Evolutionary conservation across 176 grass and related monocot genomes (phyloP), one percentile per base, ranked within the genome.

Genomic region (Eremochloa ophiuroides): DNA sequence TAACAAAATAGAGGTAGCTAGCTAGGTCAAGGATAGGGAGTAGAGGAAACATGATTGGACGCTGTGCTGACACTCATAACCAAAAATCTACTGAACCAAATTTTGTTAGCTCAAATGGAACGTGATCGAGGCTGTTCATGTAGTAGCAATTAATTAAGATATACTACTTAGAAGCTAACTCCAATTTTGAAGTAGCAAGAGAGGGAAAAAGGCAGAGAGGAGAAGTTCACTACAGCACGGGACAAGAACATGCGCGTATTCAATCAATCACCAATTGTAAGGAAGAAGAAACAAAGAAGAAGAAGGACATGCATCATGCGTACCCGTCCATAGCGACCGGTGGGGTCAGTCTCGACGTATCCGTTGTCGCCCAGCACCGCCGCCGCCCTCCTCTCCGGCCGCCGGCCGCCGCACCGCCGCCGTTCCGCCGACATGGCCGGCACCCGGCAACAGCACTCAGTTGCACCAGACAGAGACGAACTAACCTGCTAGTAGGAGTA

Each of bases 311-410:
- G n/a, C 55, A 26, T n/a, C 55, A 26, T 59, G 55, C 55, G 3
- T 59, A 98, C 95, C 50, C 95, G 86, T 67, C 93, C 95, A 62
- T 98, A 98, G 2, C 95, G 95, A 31, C 92, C 86, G 11, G 88
- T 87, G 7, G 95, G 92, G 61, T 98, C 95, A 56, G 71, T 93
- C 82, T 98, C 95, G 26, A 89, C 95, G 87, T 98, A 98, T 22
- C 93, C 95, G 72, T 93, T 91, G 82, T 22, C 56, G 66, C 65
- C 66, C 22, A 38, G n/a, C 68, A 46, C 67, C 70, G 46, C n/a
- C 41, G 58, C 10, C 25, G 56, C 10, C 56, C 56, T 28, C 26
- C 26, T 28, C 59, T 29, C 58, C 4, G 68, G 28, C 66, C 70
- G 69, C 55, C 88, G 34, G 62, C 33, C 7, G 53, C 58, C 82